These are phyloP conservation scores for Penicillium digitatum DNA, from an alignment of 2,329 filamentous ascomycete species.

Conservation along the genomic window DNA sequence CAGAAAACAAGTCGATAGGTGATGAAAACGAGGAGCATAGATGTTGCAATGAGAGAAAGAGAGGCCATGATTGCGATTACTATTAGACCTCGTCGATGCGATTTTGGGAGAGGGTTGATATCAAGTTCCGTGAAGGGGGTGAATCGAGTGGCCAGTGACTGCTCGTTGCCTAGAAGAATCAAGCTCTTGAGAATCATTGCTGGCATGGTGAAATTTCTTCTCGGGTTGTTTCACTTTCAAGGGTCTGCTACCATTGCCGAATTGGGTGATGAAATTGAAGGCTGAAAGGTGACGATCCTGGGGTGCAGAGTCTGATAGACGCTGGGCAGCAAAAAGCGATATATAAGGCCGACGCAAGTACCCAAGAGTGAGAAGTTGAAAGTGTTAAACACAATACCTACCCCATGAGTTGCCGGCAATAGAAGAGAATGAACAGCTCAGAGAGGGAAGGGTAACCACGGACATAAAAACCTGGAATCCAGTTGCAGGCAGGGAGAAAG, in stretches of 20 bases:
- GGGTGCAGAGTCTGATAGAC: neutral
- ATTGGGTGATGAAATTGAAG: neutral
- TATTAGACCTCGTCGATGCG: constrained; percentile 43
- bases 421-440: neutral
- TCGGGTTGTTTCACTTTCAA: neutral
- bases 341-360: neutral
- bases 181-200: constrained; percentile 14
- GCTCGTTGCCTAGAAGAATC: constrained; percentile 13
- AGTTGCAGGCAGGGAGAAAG: neutral
- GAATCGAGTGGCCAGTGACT: constrained; percentile 23
- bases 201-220: constrained; percentile 9
- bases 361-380: neutral
- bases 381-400: neutral
- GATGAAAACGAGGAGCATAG: constrained; percentile 46
- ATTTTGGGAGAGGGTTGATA: constrained; percentile 35
- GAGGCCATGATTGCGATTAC: constrained; percentile 47
- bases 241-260: neutral
- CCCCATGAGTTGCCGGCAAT: neutral
- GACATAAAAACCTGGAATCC: neutral
- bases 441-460: neutral
- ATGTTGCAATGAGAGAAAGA: constrained; percentile 46
- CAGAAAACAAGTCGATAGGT: constrained; percentile 52
- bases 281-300: neutral
- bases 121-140: constrained; percentile 16
- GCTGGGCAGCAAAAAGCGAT: neutral